phyloP scores from a whole-genome alignment of 768 basidiomycete species.

The Tephrocybe sp. region DNA sequence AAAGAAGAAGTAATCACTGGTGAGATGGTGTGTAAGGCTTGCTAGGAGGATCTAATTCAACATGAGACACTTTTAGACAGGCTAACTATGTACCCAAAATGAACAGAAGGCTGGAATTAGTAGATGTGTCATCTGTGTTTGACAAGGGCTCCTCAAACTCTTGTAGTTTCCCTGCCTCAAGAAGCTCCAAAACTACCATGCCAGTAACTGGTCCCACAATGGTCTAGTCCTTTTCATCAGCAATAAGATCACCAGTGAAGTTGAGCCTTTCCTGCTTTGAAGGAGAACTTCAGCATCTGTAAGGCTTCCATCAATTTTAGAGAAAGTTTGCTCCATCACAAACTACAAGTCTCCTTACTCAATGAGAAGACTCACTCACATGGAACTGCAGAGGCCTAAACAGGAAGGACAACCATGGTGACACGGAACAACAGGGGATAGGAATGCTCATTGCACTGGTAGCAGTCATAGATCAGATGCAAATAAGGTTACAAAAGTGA shows the following conservation, averaged over 20 bases:
- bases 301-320: no score
- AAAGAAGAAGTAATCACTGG: neutral
- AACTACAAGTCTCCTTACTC: slow-evolving; percentile 20
- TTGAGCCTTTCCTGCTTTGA: slow-evolving; percentile 19
- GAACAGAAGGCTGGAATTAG: neutral
- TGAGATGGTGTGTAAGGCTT: neutral
- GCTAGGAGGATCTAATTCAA: no score
- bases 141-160: no score
- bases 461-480: neutral
- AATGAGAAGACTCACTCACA: slow-evolving; percentile 24
- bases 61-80: no score
- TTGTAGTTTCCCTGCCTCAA: no score
- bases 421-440: slow-evolving; percentile 14
- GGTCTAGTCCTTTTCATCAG: no score
- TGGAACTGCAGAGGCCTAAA: slow-evolving; percentile 27
- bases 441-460: no score
- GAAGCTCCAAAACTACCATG: no score
- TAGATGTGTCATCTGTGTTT: neutral
- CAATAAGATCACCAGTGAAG: no score
- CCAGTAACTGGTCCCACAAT: neutral
- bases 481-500: no score
- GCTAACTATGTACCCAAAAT: no score
- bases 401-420: slow-evolving; percentile 26
- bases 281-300: slow-evolving; percentile 25
- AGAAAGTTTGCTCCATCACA: no score